A percentile compares a stretch with the other conserved stretches of the same genome.
Conservation (phyloP, 1,139 yeast species). For the Debaryomycetaceae sp. region DNA sequence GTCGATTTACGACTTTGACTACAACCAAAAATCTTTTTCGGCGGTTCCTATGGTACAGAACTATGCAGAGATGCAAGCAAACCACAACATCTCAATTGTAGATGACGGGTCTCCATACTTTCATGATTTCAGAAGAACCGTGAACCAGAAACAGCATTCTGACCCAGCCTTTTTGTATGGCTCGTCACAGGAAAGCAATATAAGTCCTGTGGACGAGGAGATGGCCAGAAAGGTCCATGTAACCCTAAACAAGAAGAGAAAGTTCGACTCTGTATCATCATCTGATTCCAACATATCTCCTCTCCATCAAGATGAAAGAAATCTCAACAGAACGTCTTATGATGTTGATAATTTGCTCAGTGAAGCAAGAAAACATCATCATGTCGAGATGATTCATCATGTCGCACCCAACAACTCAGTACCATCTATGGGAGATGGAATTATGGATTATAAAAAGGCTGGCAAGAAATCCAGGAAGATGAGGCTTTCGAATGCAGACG, state of each 20-base stretch:
- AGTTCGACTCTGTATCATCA: conserved; percentile 5
- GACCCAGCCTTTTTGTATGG: conserved; percentile 9
- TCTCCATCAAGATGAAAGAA: neutral
- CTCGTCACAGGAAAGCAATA: conserved; percentile 24
- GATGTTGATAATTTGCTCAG: conserved; percentile 9
- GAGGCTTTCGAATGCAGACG: neutral
- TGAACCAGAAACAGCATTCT: neutral
- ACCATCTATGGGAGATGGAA: neutral
- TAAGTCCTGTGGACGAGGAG: conserved; percentile 55
- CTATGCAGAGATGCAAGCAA: conserved; percentile 6
- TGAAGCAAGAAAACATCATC: conserved; percentile 4
- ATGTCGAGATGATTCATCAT: neutral
- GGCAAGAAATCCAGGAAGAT: conserved; percentile 6
- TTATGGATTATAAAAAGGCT: conserved; percentile 3
- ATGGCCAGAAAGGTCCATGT: conserved; percentile 44
- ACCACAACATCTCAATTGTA: neutral
- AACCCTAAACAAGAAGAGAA: conserved; percentile 9
- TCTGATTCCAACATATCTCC: conserved; percentile 2
- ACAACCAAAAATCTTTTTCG: conserved; percentile 6
- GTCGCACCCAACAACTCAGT: neutral
- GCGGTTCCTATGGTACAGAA: neutral
- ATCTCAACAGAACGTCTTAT: conserved; percentile 2
- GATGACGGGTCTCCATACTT: conserved; percentile 14
- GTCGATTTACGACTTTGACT: conserved; percentile 12
- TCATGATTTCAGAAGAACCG: conserved; percentile 16